Evolutionary conservation across 2,329 filamentous ascomycete species (phyloP).

Genomic region (Penicillium psychrosexuale): DNA sequence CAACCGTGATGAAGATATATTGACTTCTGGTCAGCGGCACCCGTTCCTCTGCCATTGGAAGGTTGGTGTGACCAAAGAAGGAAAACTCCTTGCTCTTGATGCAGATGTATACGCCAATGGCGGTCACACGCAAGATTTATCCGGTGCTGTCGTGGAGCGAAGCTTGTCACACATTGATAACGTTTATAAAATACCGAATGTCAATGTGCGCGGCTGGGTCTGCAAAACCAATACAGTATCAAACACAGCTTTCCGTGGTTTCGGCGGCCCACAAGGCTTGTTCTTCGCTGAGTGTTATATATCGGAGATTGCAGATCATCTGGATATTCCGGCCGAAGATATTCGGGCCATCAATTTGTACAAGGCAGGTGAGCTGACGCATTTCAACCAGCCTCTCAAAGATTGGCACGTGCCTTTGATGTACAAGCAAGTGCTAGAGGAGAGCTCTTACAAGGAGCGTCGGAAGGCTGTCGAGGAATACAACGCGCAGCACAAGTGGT

Average conservation of each 20-base stretch:
- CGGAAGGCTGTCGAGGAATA: conserved; percentile 70
- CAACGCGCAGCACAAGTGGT: conserved; percentile 87
- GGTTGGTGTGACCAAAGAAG: conserved; percentile 89
- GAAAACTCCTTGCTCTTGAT: conserved; percentile 85
- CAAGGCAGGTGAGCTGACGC: conserved; percentile 69
- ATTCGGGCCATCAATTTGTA: conserved; percentile 89
- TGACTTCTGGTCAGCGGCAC: conserved; percentile 86
- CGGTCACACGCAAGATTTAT: conserved; percentile 71
- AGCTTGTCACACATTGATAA: conserved; percentile 82
- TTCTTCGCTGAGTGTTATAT: conserved; percentile 91
- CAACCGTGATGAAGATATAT: conserved; percentile 92
- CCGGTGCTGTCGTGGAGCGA: conserved; percentile 77
- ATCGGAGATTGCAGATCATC: conserved; percentile 82
- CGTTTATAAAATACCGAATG: conserved; percentile 85
- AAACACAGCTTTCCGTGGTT: conserved; percentile 95
- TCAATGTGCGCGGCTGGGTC: conserved; percentile 76
- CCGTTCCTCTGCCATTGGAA: conserved; percentile 91
- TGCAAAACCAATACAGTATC: conserved; percentile 97
- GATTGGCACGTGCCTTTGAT: conserved; percentile 97
- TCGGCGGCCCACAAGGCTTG: conserved; percentile 92
- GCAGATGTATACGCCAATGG: conserved; percentile 89
- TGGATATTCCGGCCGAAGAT: conserved; percentile 78
- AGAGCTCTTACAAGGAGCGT: conserved; percentile 68
- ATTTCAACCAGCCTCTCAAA: conserved; percentile 83
- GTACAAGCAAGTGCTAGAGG: conserved; percentile 82